Evolutionary conservation across 805 yeast species (phyloP).

Genomic region (Maudiozyma serrabonitensis): DNA sequence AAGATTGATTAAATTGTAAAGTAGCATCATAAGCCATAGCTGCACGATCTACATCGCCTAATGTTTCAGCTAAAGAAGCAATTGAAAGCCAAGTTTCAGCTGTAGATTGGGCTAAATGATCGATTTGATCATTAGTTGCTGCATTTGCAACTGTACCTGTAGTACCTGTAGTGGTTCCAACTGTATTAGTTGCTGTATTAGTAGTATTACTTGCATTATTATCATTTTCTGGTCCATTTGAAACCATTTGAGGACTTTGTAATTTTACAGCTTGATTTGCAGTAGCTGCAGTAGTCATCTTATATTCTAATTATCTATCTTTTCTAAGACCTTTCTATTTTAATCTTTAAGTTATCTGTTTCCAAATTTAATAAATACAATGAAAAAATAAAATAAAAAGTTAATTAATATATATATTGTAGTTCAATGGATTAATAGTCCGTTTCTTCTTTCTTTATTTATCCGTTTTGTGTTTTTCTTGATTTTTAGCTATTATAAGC

Average conservation of each 20-base stretch:
- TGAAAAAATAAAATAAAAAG: no score
- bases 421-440: no score
- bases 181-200: background rate
- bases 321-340: no score
- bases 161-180: background rate
- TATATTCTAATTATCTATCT: background rate
- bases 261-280: background rate
- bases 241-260: background rate
- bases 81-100: constrained; percentile 83
- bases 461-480: no score
- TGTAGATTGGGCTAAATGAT: constrained; percentile 41
- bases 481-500: no score
- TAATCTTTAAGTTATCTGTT: no score
- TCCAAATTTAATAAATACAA: no score
- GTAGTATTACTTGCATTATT: background rate
- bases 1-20: constrained; percentile 74
- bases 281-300: constrained; percentile 1
- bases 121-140: constrained; percentile 15
- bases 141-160: background rate
- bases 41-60: constrained; percentile 85
- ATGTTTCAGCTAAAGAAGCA: constrained; percentile 79
- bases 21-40: constrained; percentile 83
- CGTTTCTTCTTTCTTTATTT: no score
- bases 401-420: no score
- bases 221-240: background rate